Percentiles rank a stretch among this genome's conserved stretches.
Evolutionary conservation across 345 rosid species (phyloP).

Genomic region (Dimocarpus longan): DNA sequence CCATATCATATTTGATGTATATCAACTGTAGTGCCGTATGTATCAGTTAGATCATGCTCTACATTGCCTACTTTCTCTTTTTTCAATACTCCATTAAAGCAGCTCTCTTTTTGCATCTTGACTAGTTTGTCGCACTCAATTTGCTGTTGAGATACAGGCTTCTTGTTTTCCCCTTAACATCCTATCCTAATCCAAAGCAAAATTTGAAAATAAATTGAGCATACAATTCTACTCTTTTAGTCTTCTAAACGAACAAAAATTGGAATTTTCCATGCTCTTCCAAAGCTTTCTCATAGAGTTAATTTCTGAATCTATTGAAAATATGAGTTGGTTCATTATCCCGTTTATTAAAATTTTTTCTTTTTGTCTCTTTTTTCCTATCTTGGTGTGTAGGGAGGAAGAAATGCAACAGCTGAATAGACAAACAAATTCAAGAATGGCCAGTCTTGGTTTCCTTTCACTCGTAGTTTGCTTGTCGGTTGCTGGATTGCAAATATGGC

Average conservation of each 20-base stretch:
- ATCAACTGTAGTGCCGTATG: not conserved
- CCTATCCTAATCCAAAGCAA: too few species aligned
- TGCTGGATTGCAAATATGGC: slow-evolving; percentile 79
- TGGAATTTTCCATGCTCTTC: too few species aligned
- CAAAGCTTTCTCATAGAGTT: too few species aligned
- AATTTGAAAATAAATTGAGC: too few species aligned
- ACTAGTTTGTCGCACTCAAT: too few species aligned
- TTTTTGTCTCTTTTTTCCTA: not conserved
- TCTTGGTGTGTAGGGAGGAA: slow-evolving; percentile 53
- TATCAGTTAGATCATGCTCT: not conserved
- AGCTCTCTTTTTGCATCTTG: too few species aligned
- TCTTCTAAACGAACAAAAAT: too few species aligned
- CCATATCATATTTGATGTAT: not conserved
- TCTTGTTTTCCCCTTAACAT: too few species aligned
- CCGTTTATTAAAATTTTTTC: not conserved
- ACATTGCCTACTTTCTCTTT: not conserved
- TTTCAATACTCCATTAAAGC: not conserved
- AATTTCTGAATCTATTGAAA: too few species aligned
- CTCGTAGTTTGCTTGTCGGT: slow-evolving; percentile 68
- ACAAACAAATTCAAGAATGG: slow-evolving; percentile 70
- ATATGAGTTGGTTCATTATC: not conserved
- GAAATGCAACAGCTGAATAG: slow-evolving; percentile 82
- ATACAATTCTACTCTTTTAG: too few species aligned
- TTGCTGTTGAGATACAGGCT: too few species aligned
- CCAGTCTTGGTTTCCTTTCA: slow-evolving; percentile 57